phyloP scores from a whole-genome alignment of 257 asterid species.

The Thymus mandschuricus region DNA sequence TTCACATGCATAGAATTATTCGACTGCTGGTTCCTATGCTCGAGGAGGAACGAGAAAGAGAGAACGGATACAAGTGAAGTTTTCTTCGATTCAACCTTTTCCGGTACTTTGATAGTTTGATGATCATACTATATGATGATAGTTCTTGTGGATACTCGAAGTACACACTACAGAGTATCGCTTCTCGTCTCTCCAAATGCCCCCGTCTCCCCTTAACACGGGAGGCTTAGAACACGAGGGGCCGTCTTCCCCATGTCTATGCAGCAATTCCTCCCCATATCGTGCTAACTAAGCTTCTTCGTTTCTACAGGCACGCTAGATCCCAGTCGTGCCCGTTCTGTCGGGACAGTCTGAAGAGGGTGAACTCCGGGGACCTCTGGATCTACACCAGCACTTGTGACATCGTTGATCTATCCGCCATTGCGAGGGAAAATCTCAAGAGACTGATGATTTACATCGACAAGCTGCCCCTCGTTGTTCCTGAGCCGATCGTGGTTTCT shows the following conservation, averaged over 20 bases:
- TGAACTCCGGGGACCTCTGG: slow-evolving; percentile 85
- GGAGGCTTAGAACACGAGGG: too few relatives aligned
- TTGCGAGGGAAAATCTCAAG: slow-evolving; percentile 64
- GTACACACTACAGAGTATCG: too few relatives aligned
- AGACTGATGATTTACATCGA: slow-evolving; percentile 68
- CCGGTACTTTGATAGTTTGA: too few relatives aligned
- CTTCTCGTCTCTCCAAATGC: too few relatives aligned
- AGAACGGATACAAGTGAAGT: too few relatives aligned
- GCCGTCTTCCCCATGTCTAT: too few relatives aligned
- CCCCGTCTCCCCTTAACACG: too few relatives aligned
- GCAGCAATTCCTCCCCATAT: not conserved
- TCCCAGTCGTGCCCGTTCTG: slow-evolving; percentile 96
- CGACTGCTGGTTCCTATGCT: not conserved
- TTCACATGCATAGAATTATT: not conserved
- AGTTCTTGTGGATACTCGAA: not conserved
- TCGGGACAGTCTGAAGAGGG: slow-evolving; percentile 72
- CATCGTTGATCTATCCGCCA: slow-evolving; percentile 53
- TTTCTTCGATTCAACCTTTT: not conserved
- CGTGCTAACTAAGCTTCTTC: not conserved
- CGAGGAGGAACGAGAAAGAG: not conserved
- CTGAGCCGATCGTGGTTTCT: slow-evolving; percentile 51
- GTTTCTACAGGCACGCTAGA: slow-evolving; percentile 60
- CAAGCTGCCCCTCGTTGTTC: slow-evolving; percentile 57
- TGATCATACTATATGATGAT: not conserved
- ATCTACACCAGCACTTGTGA: slow-evolving; percentile 70